phyloP scores from a whole-genome alignment of 2,329 filamentous ascomycete species.

The Gaeumannomyces sp. region DNA sequence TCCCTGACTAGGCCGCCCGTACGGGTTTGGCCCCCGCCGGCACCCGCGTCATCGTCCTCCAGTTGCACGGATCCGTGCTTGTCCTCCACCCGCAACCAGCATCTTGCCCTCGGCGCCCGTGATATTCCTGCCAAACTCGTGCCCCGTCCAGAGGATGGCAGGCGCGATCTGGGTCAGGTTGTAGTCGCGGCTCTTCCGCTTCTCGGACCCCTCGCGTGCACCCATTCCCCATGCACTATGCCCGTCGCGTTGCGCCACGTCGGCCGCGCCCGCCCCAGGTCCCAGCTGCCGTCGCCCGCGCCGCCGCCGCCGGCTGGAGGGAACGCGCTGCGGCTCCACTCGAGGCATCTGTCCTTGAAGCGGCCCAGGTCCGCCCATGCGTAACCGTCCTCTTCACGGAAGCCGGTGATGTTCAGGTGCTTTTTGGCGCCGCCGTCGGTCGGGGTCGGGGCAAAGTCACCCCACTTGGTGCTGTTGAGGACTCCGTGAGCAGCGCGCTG shows the following conservation, averaged over 20 bases:
- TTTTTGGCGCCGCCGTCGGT: constrained; percentile 17
- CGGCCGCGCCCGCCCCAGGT: constrained; percentile 27
- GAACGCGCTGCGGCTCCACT: constrained; percentile 51
- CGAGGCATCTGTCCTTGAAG: constrained; percentile 59
- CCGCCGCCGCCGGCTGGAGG: constrained; percentile 17
- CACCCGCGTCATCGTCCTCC: constrained; percentile 12
- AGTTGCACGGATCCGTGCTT: constrained; percentile 36
- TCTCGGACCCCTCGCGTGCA: constrained; percentile 41
- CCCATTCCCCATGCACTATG: constrained; percentile 70
- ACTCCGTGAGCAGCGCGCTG: constrained; percentile 46
- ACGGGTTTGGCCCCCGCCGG: constrained; percentile 23
- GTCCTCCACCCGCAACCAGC: constrained; percentile 59
- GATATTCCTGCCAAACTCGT: constrained; percentile 71
- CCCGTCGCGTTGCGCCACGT: constrained; percentile 78
- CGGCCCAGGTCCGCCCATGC: constrained; percentile 67
- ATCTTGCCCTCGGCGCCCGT: constrained; percentile 67
- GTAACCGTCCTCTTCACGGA: constrained; percentile 66
- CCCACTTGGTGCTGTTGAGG: constrained; percentile 52
- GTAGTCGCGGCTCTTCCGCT: constrained; percentile 36
- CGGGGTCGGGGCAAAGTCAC: constrained; percentile 47
- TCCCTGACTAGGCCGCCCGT: constrained; percentile 57
- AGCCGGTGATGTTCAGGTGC: constrained; percentile 70
- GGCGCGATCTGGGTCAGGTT: constrained; percentile 63
- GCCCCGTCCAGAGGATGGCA: constrained; percentile 56
- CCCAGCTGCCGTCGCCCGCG: constrained; percentile 22